Conservation (phyloP, 2,329 filamentous ascomycete species). For the Paecilomyces formosus region DNA sequence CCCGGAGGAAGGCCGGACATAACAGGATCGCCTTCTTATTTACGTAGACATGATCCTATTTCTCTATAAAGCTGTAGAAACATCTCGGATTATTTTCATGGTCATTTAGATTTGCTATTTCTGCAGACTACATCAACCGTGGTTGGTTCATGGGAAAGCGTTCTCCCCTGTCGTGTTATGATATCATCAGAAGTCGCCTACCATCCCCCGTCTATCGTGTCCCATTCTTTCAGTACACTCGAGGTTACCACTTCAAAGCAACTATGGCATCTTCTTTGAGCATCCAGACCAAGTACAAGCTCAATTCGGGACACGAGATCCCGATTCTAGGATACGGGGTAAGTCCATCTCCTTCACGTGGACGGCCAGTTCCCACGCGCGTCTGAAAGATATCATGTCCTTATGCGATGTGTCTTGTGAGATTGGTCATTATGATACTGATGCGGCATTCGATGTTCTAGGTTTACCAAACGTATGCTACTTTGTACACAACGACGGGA, state of each 20-base stretch:
- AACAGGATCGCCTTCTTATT: no score
- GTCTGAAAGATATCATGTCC: no score
- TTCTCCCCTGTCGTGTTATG: neutral
- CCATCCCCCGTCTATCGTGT: neutral
- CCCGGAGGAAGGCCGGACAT: no score
- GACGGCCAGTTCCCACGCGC: neutral
- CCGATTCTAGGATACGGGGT: conserved; percentile 54
- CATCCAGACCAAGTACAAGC: conserved; percentile 35
- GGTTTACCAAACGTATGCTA: conserved; percentile 34
- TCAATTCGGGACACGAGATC: conserved; percentile 56
- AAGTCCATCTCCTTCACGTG: conserved; percentile 15
- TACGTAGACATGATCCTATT: neutral
- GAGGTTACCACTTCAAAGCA: neutral
- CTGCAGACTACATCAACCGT: neutral
- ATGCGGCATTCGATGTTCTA: conserved; percentile 4
- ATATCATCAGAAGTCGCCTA: neutral
- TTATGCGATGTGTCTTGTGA: neutral
- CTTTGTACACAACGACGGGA: neutral
- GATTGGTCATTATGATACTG: neutral
- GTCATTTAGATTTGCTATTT: neutral
- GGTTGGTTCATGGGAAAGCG: neutral
- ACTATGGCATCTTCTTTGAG: conserved; percentile 12
- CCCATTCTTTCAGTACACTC: neutral
- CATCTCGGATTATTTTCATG: neutral
- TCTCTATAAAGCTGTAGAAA: neutral